A percentile compares a stretch with the other conserved stretches of the same genome.
These are phyloP conservation scores for Scheffersomyces lignicola DNA, from an alignment of 1,139 yeast species.

Conservation along the genomic window DNA sequence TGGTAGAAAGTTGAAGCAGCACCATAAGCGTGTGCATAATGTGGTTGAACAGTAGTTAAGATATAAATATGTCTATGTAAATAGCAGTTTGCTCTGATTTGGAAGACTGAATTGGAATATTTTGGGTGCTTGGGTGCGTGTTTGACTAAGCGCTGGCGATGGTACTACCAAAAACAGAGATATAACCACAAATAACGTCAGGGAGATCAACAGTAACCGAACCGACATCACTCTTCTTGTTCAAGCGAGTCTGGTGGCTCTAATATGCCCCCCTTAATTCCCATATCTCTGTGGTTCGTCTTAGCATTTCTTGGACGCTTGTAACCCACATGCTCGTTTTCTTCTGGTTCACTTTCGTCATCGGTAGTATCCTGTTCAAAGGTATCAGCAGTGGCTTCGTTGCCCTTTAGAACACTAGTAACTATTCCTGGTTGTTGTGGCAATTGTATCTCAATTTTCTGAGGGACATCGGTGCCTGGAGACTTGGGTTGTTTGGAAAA, in stretches of 20 bases:
- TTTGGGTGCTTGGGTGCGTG: too few relatives aligned
- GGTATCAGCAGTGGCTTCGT: background rate
- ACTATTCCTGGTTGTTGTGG: constrained; percentile 1
- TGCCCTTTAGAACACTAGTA: background rate
- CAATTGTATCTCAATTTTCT: background rate
- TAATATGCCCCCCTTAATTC: constrained; percentile 1
- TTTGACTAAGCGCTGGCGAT: too few relatives aligned
- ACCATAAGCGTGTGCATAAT: too few relatives aligned
- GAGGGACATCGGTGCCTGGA: background rate
- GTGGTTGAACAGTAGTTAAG: too few relatives aligned
- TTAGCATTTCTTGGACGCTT: background rate
- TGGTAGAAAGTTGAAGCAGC: too few relatives aligned
- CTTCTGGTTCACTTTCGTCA: constrained; percentile 3
- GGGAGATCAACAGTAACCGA: too few relatives aligned
- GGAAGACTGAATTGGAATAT: too few relatives aligned
- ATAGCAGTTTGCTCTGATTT: too few relatives aligned
- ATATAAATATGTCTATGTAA: too few relatives aligned
- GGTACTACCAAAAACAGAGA: too few relatives aligned
- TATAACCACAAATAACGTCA: too few relatives aligned
- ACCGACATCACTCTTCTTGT: too few relatives aligned
- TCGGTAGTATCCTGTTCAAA: constrained; percentile 3
- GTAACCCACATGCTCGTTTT: constrained; percentile 4
- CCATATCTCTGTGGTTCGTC: constrained; percentile 4
- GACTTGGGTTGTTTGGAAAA: background rate
- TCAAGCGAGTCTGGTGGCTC: constrained; percentile 1